Evolutionary conservation across 495 filamentous ascomycete species (phyloP).

Genomic region (Neurospora pannonica): DNA sequence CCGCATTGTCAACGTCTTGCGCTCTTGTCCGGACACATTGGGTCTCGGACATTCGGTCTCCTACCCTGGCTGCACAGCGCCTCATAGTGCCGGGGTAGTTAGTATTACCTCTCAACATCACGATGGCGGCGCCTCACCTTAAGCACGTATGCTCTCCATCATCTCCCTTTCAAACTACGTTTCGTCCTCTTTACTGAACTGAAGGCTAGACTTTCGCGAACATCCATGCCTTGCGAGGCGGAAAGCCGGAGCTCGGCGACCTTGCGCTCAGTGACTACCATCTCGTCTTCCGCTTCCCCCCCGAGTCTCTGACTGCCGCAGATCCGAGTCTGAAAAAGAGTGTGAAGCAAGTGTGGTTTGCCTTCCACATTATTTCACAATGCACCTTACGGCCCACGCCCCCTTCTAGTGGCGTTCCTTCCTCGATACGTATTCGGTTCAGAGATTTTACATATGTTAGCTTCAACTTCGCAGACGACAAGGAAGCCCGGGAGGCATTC

Average conservation of each 20-base stretch:
- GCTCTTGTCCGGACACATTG: background rate
- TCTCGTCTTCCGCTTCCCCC: conserved; percentile 28
- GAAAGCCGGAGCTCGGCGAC: conserved; percentile 32
- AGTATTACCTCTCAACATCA: background rate
- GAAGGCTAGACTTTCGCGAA: conserved; percentile 21
- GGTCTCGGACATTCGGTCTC: background rate
- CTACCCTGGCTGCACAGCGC: background rate
- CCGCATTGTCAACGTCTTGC: background rate
- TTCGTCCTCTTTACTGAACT: conserved; percentile 14
- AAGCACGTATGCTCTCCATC: conserved; percentile 18
- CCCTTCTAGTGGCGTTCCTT: conserved; percentile 57
- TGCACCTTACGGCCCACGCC: conserved; percentile 65
- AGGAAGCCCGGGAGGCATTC: conserved; percentile 72
- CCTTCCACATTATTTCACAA: conserved; percentile 79
- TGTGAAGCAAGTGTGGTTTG: conserved; percentile 72
- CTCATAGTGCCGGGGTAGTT: background rate
- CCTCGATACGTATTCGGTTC: conserved; percentile 79
- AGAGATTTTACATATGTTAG: conserved; percentile 89
- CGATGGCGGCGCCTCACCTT: conserved; percentile 22
- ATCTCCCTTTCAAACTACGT: background rate
- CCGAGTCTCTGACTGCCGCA: conserved; percentile 16
- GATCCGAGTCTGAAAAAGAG: conserved; percentile 34
- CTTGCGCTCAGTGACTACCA: conserved; percentile 35
- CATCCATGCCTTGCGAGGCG: conserved; percentile 35
- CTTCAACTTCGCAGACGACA: conserved; percentile 74